phyloP scores from a whole-genome alignment of 192 early-diverging fungal genomes.

The Rhizophagus clarus region DNA sequence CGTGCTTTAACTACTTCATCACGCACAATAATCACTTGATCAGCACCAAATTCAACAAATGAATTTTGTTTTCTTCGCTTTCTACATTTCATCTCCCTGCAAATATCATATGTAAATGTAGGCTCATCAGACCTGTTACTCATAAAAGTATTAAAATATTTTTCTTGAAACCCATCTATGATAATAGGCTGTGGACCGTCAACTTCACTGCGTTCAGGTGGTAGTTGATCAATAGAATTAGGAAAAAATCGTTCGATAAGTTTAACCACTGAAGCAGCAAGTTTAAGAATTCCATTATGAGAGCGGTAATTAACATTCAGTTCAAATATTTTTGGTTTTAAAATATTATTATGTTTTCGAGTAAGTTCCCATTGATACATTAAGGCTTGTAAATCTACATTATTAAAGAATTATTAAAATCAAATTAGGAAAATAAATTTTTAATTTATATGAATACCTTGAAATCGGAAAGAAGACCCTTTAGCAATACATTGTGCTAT shows the following conservation, averaged over 20 bases:
- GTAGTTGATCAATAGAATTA: constrained; percentile 14
- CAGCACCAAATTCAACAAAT: constrained; percentile 19
- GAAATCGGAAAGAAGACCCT: constrained; percentile 22
- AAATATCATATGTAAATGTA: no score
- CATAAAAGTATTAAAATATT: background rate
- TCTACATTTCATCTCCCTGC: no score
- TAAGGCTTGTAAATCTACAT: constrained; percentile 2
- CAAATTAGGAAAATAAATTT: background rate
- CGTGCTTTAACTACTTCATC: background rate
- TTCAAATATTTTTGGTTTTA: constrained; percentile 24
- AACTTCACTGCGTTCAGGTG: constrained; percentile 1
- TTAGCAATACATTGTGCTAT: constrained; percentile 24
- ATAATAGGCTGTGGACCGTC: background rate
- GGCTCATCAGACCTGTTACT: no score
- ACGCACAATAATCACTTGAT: constrained; percentile 27
- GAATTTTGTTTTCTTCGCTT: no score
- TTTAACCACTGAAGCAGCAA: constrained; percentile 18
- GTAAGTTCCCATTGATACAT: constrained; percentile 17
- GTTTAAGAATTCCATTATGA: constrained; percentile 23
- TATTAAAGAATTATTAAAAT: background rate
- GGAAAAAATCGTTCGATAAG: constrained; percentile 5
- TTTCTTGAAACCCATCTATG: background rate
- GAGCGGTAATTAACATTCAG: constrained; percentile 23
- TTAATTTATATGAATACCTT: background rate
- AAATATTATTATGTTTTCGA: background rate